Evolutionary conservation across 768 basidiomycete genomes (phyloP), one percentile per base, ranked within the genome.

Genomic region (Tricholoma furcatifolium): DNA sequence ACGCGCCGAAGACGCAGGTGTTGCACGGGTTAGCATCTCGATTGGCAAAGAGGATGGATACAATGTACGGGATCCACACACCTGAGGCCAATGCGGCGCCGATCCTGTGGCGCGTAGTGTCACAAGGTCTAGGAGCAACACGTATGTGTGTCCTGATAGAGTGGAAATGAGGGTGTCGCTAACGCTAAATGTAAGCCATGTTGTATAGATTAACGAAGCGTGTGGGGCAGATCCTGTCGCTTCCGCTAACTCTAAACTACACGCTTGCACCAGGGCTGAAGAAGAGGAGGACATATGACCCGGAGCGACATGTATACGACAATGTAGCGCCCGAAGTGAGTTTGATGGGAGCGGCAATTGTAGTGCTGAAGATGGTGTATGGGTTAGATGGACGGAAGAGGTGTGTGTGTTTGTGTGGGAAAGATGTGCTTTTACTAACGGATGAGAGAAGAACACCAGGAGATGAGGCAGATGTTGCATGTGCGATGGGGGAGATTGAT

Each of bases 341-440:
- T 2, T 69, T 91, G 20, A 64, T 81, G 40, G 82, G 80, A 2
- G 74, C 73, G 12, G 78, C 80, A 43, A 75, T 93, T 11, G 76
- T 92, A 10, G 83, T 85, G 32, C 73, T 94, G 60, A 95, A 94
- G 71, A 77, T 96, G 77, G 79, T 85, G 21, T 94, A 94, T 61
- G 94, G 93, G 1, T 63, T 94, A 24, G 92, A 94, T 64, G 90
- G 84, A 24, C 72, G 71, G 57, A 51, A 61, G 48, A 80, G 89
- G 57, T 59, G 5, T 34, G 54, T 48, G 17, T 43, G 1, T 1
- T 34, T 51, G 88, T 84, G 63, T 54, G 71, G 56, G 2, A n/a
- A 14, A 41, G 41, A 21, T 40, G 57, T 42, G 40, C 46, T 36
- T 39, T 23, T 47, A 35, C 50, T 38, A 53, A 57, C 50, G 40